Evolutionary conservation across 306 rosid genomes (phyloP).

Genomic region (Rosa lucieae): DNA sequence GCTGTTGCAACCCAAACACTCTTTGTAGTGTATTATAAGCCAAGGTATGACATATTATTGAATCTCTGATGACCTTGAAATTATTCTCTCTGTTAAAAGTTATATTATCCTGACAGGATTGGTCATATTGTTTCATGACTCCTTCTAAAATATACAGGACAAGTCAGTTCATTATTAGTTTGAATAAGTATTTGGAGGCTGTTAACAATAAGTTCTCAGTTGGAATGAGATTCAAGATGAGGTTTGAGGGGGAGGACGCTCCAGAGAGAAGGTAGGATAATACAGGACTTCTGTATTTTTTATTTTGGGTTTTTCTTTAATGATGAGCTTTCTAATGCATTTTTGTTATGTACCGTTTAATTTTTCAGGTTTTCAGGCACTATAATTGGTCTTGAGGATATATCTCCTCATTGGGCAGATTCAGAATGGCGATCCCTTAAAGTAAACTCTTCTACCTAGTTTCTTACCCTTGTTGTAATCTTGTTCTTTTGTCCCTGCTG

Average conservation of each 20-base stretch:
- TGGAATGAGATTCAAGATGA: constrained; percentile 86
- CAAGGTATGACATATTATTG: constrained; percentile 53
- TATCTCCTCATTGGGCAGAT: constrained; percentile 69
- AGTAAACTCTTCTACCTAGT: constrained; percentile 39
- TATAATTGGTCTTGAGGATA: constrained; percentile 73
- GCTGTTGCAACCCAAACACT: constrained; percentile 79
- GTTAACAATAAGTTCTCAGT: constrained; percentile 49
- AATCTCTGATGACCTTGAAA: background rate
- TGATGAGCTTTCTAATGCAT: constrained; percentile 16
- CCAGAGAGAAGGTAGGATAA: constrained; percentile 74
- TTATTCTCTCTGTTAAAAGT: background rate
- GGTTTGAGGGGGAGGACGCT: constrained; percentile 88
- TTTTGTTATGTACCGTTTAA: constrained; percentile 16
- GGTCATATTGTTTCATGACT: constrained; percentile 16
- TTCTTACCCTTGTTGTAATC: background rate
- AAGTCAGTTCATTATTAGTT: constrained; percentile 70
- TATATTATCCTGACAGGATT: constrained; percentile 5
- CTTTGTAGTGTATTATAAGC: constrained; percentile 82
- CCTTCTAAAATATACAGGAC: constrained; percentile 46
- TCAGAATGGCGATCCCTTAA: constrained; percentile 87
- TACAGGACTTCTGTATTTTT: background rate
- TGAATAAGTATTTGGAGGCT: constrained; percentile 70
- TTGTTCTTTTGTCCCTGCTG: background rate
- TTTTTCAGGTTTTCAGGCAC: constrained; percentile 84
- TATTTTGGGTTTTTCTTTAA: background rate